A percentile compares a stretch with the other conserved stretches of the same genome.
Evolutionary conservation across 768 basidiomycete species (phyloP).

Genomic region (Austroboletus eburneus): DNA sequence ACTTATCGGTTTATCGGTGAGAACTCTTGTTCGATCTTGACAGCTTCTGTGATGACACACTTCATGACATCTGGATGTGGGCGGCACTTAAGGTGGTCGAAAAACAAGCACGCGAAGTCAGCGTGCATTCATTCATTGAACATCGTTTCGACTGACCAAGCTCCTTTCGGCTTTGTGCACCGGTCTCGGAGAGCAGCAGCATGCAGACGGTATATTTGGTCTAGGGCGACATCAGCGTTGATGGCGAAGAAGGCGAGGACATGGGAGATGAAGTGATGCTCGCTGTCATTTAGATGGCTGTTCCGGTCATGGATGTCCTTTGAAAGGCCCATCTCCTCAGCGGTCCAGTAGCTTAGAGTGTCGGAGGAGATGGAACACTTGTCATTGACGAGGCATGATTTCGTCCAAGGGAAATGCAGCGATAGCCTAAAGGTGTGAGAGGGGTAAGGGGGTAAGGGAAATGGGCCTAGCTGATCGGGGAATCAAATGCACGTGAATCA

Average conservation of each 20-base stretch:
- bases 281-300: slow-evolving; percentile 70
- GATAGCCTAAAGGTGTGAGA: slow-evolving; percentile 30
- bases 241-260: slow-evolving; percentile 97
- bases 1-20: slow-evolving; percentile 67
- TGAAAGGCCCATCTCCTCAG: slow-evolving; percentile 87
- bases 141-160: slow-evolving; percentile 94
- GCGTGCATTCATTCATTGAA: slow-evolving; percentile 97
- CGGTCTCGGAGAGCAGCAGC: slow-evolving; percentile 91
- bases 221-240: slow-evolving; percentile 91
- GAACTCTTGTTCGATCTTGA: slow-evolving; percentile 84
- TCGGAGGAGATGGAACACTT: slow-evolving; percentile 31
- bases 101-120: slow-evolving; percentile 90
- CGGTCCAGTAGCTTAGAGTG: slow-evolving; percentile 71
- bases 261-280: slow-evolving; percentile 87
- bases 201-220: slow-evolving; percentile 64
- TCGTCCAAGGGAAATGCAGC: slow-evolving; percentile 37
- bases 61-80: slow-evolving; percentile 77
- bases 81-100: slow-evolving; percentile 73
- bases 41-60: slow-evolving; percentile 76
- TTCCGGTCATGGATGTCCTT: slow-evolving; percentile 86
- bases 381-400: slow-evolving; percentile 25
- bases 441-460: neutral
- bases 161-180: slow-evolving; percentile 96
- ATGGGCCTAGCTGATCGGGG: slow-evolving; percentile 51
- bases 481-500: no score